A percentile compares a stretch with the other conserved stretches of the same genome.
Conservation (phyloP, 257 asterid genomes). For the Schizonepeta tenuifolia region DNA sequence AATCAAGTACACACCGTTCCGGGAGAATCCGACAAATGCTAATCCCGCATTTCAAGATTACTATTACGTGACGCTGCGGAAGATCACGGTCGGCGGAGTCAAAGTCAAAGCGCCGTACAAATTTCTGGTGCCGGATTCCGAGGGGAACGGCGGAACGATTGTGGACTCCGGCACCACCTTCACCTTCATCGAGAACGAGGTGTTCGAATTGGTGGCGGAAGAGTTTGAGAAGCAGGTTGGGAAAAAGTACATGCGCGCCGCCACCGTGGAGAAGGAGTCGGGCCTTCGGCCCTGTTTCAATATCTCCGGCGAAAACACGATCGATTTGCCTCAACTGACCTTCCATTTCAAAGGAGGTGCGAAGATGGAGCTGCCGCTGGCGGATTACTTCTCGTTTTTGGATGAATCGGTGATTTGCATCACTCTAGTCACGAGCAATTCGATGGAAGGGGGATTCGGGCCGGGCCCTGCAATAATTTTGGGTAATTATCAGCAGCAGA, state of each 20-base stretch:
- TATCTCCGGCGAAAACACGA: constrained; percentile 28
- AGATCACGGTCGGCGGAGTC: constrained; percentile 59
- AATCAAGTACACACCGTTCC: constrained; percentile 51
- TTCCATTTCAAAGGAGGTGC: constrained; percentile 61
- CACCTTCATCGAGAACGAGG: constrained; percentile 45
- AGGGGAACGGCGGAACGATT: constrained; percentile 58
- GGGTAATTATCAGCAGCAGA: constrained; percentile 73
- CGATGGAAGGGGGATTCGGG: constrained; percentile 26
- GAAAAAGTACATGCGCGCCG: constrained; percentile 42
- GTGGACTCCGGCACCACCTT: constrained; percentile 63
- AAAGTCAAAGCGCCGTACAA: constrained; percentile 45
- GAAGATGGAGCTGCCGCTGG: constrained; percentile 51
- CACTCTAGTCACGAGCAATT: constrained; percentile 33
- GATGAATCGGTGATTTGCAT: constrained; percentile 55
- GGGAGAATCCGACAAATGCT: constrained; percentile 23
- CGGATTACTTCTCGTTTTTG: constrained; percentile 48
- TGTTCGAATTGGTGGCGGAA: constrained; percentile 38
- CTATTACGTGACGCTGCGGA: constrained; percentile 49
- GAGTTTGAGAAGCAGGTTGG: constrained; percentile 54
- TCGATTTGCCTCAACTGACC: constrained; percentile 39
- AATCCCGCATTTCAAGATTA: constrained; percentile 44
- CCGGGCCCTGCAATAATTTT: constrained; percentile 52
- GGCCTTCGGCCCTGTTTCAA: constrained; percentile 58
- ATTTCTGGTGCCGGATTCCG: constrained; percentile 46
- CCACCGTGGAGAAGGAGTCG: constrained; percentile 33